Evolutionary conservation across 1,284 basidiomycete species (phyloP), one percentile per base, ranked within the genome.

Genomic region (Tremellales sp.): DNA sequence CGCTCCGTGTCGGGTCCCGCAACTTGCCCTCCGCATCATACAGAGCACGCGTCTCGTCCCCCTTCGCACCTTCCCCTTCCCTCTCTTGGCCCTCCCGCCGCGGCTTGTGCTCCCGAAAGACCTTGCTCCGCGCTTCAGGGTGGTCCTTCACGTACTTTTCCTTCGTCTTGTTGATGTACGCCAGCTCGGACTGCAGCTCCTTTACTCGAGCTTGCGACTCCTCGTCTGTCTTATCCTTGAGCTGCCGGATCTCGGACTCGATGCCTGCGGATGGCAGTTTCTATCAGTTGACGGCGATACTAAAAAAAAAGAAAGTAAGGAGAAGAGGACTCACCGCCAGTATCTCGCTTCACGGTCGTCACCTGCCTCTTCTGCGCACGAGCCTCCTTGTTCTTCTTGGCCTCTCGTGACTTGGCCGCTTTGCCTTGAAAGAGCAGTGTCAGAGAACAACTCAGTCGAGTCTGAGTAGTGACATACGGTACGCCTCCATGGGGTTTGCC

Each of bases 351-450:
- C 21, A 91, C 84, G 24, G 87, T 76, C 16, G 87, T 84, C 62
- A 92, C 88, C 58, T 87, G 81, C 78, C 45, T 79, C 81, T 66
- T 84, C 75, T 76, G 38, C 42, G 50, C 9, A 40, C 22, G 16
- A 71, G 85, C 88, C 83, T 91, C 92, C 76, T 90, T 91, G 28
- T 92, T 75, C 68, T 94, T 88, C 68, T 87, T 91, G 71, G 87
- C 89, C 52, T 86, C 78, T 64, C 85, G 83, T 6, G 85, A 82
- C 74, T 94, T 94, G n/a, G n/a, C n/a, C n/a, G n/a, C n/a, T n/a
- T n/a, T n/a, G n/a, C n/a, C n/a, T n/a, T n/a, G n/a, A n/a, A n/a
- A n/a, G n/a, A n/a, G n/a, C n/a, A n/a, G n/a, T n/a, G n/a, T n/a
- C n/a, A n/a, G n/a, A n/a, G n/a, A n/a, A n/a, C n/a, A n/a, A n/a